These are phyloP conservation scores for Trichoderma sp. DNA, from an alignment of 2,329 filamentous ascomycete species.

Conservation along the genomic window DNA sequence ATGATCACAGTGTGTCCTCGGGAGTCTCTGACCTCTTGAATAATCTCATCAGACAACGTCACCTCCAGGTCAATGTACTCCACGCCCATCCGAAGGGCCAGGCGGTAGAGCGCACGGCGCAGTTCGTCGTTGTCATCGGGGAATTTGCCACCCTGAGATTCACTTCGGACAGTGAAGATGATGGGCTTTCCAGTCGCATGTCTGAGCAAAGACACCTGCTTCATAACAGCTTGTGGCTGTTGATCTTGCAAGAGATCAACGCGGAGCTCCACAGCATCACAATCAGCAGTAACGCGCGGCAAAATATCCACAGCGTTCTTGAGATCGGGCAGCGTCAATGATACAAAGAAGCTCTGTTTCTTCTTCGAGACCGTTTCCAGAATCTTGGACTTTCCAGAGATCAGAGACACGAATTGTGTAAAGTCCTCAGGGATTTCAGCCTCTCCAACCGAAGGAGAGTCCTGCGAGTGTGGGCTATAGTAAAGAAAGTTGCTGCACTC, in stretches of 20 bases:
- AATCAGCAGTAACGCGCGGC: constrained; percentile 72
- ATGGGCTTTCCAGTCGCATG: constrained; percentile 71
- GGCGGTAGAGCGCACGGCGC: constrained; percentile 69
- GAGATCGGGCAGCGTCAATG: constrained; percentile 78
- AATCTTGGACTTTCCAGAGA: constrained; percentile 45
- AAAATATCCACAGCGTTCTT: constrained; percentile 61
- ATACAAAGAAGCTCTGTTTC: constrained; percentile 86
- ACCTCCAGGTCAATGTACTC: constrained; percentile 95
- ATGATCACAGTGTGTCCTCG: constrained; percentile 80
- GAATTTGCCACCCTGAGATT: constrained; percentile 82
- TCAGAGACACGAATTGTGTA: constrained; percentile 37
- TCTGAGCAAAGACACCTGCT: constrained; percentile 77
- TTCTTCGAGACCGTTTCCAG: constrained; percentile 45
- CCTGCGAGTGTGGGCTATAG: constrained; percentile 66
- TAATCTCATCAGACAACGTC: constrained; percentile 72
- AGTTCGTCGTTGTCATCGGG: constrained; percentile 71
- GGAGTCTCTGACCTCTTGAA: constrained; percentile 62
- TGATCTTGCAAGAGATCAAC: constrained; percentile 83
- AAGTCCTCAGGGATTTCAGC: constrained; percentile 33
- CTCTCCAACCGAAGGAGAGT: constrained; percentile 21
- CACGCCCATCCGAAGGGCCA: constrained; percentile 77
- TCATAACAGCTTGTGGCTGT: constrained; percentile 70
- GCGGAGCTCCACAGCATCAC: constrained; percentile 91
- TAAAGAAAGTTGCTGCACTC: constrained; percentile 95
- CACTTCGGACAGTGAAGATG: constrained; percentile 87